Evolutionary conservation across 257 asterid genomes (phyloP).

Genomic region (Lithospermum erythrorhizon): DNA sequence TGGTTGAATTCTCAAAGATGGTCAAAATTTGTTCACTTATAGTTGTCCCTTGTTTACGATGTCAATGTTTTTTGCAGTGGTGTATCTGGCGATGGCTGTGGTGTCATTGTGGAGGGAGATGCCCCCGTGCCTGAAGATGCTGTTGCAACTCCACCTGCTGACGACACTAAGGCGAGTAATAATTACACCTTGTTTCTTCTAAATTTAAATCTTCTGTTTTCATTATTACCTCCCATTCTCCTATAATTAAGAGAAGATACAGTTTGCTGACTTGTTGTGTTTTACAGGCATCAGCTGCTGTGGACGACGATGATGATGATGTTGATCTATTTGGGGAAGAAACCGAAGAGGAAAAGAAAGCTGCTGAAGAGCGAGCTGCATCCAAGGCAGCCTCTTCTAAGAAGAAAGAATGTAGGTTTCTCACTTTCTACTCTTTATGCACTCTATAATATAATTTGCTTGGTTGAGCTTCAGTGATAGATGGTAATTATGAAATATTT

Average conservation of each 20-base stretch:
- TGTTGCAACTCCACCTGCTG: constrained; percentile 36
- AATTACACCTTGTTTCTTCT: not conserved
- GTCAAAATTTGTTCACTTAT: not conserved
- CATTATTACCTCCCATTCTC: not conserved
- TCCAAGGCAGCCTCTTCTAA: constrained; percentile 70
- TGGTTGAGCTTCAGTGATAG: too few species aligned
- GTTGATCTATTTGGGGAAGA: constrained; percentile 92
- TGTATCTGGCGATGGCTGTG: constrained; percentile 58
- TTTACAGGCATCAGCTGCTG: constrained; percentile 58
- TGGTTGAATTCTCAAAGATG: too few species aligned
- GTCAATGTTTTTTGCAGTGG: constrained; percentile 34
- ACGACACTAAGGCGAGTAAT: constrained; percentile 8
- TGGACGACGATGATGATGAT: constrained; percentile 69
- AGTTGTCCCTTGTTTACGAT: not conserved
- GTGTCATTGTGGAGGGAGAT: constrained; percentile 46
- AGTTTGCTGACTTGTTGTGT: not conserved
- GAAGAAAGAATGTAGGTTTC: constrained; percentile 67
- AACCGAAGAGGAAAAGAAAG: constrained; percentile 93
- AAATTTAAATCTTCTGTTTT: not conserved
- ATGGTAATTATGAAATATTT: too few species aligned
- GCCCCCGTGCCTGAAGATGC: constrained; percentile 18
- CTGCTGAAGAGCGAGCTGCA: constrained; percentile 88
- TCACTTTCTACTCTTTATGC: constrained; percentile 6
- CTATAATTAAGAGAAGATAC: not conserved
- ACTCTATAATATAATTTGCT: not conserved